Conservation (phyloP, 2,329 filamentous ascomycete species). For the Coniochaeta sp. region DNA sequence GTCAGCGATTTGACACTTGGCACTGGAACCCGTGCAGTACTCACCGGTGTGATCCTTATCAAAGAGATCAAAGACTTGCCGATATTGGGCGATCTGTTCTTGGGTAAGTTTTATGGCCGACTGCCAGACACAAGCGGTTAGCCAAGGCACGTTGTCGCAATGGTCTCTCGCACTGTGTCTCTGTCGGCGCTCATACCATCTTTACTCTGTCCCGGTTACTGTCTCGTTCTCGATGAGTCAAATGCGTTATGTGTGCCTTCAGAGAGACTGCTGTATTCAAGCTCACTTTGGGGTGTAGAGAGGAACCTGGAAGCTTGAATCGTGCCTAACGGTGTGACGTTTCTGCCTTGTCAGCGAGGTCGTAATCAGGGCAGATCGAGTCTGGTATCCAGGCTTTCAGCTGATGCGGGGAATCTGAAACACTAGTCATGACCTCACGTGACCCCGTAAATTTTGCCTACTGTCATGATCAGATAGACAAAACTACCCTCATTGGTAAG, state of each 20-base stretch:
- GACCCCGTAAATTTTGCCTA: too few relatives aligned
- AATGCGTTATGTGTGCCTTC: neutral
- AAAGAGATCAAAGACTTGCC: constrained; percentile 1
- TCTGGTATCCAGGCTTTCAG: neutral
- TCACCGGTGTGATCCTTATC: constrained; percentile 7
- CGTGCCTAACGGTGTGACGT: neutral
- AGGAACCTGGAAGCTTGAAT: neutral
- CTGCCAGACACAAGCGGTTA: neutral
- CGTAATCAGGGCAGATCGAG: neutral
- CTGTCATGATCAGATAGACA: too few relatives aligned
- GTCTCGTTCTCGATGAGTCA: neutral
- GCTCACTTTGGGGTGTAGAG: neutral
- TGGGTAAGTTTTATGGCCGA: neutral
- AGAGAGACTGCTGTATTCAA: neutral
- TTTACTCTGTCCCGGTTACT: neutral
- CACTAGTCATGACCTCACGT: neutral
- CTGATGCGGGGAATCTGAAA: neutral
- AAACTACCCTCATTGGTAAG: too few relatives aligned
- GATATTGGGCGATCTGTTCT: constrained; percentile 1
- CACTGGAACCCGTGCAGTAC: neutral
- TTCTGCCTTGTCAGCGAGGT: neutral
- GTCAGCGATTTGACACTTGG: neutral
- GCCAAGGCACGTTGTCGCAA: neutral
- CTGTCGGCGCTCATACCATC: neutral
- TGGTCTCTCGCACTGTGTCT: neutral